A percentile compares a stretch with the other conserved stretches of the same genome.
Evolutionary conservation across 225 moss, liverwort and hornwort genomes (phyloP).

Genomic region (Thuidium tamariscinum): DNA sequence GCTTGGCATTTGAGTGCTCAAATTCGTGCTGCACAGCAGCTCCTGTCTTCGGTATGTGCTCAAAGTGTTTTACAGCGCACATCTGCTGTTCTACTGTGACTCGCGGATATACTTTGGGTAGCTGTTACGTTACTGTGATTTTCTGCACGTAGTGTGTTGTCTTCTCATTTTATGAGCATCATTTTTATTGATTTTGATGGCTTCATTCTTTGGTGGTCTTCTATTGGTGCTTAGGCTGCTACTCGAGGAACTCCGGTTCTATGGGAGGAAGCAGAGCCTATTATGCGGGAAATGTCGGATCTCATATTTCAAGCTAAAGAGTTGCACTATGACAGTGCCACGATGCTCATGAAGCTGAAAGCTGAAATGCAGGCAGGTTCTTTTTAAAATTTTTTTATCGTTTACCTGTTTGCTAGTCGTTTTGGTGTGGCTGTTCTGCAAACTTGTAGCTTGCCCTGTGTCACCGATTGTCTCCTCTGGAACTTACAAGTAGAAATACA

Average conservation of each 20-base stretch:
- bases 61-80: not conserved
- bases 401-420: not conserved
- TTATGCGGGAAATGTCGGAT: slow-evolving; percentile 67
- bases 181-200: not conserved
- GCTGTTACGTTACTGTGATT: not conserved
- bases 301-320: slow-evolving; percentile 80
- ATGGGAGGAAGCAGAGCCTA: slow-evolving; percentile 65
- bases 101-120: not conserved
- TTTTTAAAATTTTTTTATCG: too few species aligned
- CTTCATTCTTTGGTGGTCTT: not conserved
- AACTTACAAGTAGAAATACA: not conserved
- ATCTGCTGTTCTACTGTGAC: not conserved
- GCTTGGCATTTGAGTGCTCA: slow-evolving; percentile 98
- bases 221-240: slow-evolving; percentile 40
- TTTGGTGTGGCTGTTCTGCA: not conserved
- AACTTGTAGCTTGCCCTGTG: not conserved
- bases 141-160: not conserved
- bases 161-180: not conserved
- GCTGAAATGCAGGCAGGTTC: slow-evolving; percentile 64
- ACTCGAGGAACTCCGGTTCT: slow-evolving; percentile 55
- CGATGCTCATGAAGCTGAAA: slow-evolving; percentile 98
- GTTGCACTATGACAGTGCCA: slow-evolving; percentile 98
- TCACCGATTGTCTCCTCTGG: not conserved
- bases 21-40: slow-evolving; percentile 75
- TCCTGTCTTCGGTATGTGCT: slow-evolving; percentile 50